A percentile compares a stretch with the other conserved stretches of the same genome.
Conservation (phyloP, 2,329 filamentous ascomycete genomes). For the Chalaropsis thielavioides region DNA sequence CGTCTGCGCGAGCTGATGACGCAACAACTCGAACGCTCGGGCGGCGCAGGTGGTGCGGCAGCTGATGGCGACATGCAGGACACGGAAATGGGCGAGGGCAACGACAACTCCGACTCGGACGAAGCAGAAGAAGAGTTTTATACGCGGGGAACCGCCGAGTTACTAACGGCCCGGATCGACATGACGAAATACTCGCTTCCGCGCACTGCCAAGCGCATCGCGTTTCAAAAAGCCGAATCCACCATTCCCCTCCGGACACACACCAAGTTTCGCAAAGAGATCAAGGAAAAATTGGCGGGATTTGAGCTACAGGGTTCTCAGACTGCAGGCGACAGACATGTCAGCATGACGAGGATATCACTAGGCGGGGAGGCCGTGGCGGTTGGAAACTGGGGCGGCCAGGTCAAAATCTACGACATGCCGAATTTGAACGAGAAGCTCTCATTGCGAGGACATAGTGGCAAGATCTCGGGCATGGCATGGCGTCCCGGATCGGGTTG, state of each 20-base stretch:
- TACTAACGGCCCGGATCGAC: conserved; percentile 61
- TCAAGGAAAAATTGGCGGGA: conserved; percentile 67
- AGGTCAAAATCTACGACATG: conserved; percentile 71
- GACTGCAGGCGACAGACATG: conserved; percentile 75
- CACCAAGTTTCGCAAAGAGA: conserved; percentile 75
- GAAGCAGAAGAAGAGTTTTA: conserved; percentile 88
- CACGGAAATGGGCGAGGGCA: conserved; percentile 31
- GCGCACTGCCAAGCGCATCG: conserved; percentile 60
- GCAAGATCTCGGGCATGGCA: conserved; percentile 75
- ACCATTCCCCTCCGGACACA: conserved; percentile 77
- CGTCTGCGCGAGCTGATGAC: conserved; percentile 69
- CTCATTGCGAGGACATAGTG: conserved; percentile 68
- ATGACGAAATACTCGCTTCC: conserved; percentile 78
- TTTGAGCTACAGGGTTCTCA: conserved; percentile 92
- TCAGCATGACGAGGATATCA: conserved; percentile 83
- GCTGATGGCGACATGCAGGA: conserved; percentile 27
- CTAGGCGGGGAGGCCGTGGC: conserved; percentile 73
- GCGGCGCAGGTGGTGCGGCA: conserved; percentile 31
- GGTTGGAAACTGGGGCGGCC: conserved; percentile 84
- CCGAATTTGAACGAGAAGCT: conserved; percentile 66
- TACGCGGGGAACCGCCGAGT: conserved; percentile 59
- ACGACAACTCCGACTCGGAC: conserved; percentile 42
- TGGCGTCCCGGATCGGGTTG: conserved; percentile 80
- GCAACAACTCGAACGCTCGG: conserved; percentile 47
- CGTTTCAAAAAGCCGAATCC: conserved; percentile 65